Evolutionary conservation across 164 flowering plant genomes (phyloP), one percentile per base, ranked within the genome.

Genomic region (Umbilicus rupestris): DNA sequence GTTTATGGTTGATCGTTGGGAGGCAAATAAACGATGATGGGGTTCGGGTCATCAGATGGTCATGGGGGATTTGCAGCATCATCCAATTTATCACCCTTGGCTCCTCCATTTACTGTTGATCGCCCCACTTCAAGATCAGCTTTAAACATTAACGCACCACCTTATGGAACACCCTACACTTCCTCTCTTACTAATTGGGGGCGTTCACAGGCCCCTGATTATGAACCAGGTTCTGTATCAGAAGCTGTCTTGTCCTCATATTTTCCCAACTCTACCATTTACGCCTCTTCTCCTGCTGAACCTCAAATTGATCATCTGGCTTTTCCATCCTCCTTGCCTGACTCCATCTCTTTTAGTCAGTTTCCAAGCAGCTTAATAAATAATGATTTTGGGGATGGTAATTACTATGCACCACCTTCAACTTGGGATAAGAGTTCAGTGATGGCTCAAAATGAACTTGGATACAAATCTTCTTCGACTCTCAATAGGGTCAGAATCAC

Each of bases 31-130:
- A 22, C 29, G n/a, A 80, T 80, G 79, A 75, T 70, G 79, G 78
- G 76, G 39, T 72, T 72, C 50, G 82, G 81, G 47, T 66, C 67
- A 68, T 59, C 70, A 63, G 20, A 44, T 60, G 81, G 82, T 31
- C 78, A 71, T 0, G 71, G 80, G 29, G 81, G 74, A 3, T 66
- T 39, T n/a, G 16, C 85, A 11, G 74, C 82, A 2, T 69, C 79
- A 5, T 78, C 83, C 2, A 81, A 63, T 73, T 75, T 84, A 65
- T 84, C 86, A 2, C 73, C 86, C 64, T 74, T 64, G 37, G 88
- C 88, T 16, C 82, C 81, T 3, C 86, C 88, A 9, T 84, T 84
- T 58, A 77, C 80, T 1, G 78, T 82, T 17, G 82, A 78, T 69
- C 55, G 55, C 22, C 1, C 28, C 9, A 20, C 55, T 20, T 52